Conservation (phyloP, 164 flowering plant genomes). For the Berberis thunbergii region DNA sequence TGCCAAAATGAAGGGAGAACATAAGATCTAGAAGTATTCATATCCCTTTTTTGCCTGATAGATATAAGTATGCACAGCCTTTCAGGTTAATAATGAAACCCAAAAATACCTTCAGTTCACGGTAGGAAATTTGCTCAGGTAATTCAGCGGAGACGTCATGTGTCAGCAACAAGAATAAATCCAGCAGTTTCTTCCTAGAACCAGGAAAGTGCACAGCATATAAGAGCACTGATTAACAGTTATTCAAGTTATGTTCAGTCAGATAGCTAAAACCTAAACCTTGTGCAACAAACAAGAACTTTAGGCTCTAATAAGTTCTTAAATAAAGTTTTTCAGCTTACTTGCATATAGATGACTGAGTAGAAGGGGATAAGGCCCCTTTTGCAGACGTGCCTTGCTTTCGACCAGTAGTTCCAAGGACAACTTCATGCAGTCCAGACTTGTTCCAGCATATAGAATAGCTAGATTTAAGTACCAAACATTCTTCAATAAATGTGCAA, state of each 20-base stretch:
- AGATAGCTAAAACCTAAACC: background rate
- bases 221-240: too few relatives aligned
- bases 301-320: background rate
- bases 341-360: conserved; percentile 90
- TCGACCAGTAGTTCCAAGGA: conserved; percentile 98
- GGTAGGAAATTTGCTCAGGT: conserved; percentile 34
- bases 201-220: conserved; percentile 1
- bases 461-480: conserved; percentile 26
- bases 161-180: conserved; percentile 39
- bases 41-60: too few relatives aligned
- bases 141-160: conserved; percentile 11
- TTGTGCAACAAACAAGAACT: background rate
- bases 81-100: background rate
- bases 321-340: conserved; percentile 20
- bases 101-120: conserved; percentile 57
- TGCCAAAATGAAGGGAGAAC: too few relatives aligned
- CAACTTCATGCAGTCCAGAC: conserved; percentile 78
- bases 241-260: too few relatives aligned
- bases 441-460: conserved; percentile 92
- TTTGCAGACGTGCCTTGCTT: conserved; percentile 95
- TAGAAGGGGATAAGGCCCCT: conserved; percentile 68
- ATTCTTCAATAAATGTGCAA: conserved; percentile 4
- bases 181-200: conserved; percentile 58
- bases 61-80: background rate
- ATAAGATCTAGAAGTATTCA: too few relatives aligned